Conservation (phyloP, 2,329 filamentous ascomycete genomes). For the Tetracladium maxilliforme region DNA sequence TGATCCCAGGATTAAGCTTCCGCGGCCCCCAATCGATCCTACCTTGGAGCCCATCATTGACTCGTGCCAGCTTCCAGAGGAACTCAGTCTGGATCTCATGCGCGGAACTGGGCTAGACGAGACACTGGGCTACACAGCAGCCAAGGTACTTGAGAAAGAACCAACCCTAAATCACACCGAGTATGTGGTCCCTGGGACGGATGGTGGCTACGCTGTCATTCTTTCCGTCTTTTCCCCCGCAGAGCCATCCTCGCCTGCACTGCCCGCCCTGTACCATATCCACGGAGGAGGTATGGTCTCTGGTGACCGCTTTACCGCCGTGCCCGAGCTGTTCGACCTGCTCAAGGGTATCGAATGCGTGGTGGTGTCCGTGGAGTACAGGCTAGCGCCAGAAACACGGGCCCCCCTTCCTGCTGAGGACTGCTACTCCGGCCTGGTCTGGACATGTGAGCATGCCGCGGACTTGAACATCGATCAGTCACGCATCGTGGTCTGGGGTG, state of each 20-base stretch:
- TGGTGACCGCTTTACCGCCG: constrained; percentile 4
- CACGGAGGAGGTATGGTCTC: constrained; percentile 4
- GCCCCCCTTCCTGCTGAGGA: no score
- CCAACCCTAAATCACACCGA: constrained; percentile 2
- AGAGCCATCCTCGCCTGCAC: constrained; percentile 1
- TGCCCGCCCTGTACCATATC: constrained; percentile 3
- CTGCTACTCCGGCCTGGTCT: no score
- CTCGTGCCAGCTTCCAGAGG: no score
- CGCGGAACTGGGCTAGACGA: no score
- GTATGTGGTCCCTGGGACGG: constrained; percentile 1
- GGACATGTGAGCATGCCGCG: constrained; percentile 18
- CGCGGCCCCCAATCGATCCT: no score
- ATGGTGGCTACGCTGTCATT: constrained; percentile 3
- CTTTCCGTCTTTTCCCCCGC: constrained; percentile 3
- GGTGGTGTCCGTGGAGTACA: background rate
- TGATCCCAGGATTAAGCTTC: no score
- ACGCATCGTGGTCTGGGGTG: constrained; percentile 23
- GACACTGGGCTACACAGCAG: no score
- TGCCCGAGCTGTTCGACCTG: background rate
- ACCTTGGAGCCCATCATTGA: no score
- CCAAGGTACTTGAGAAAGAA: constrained; percentile 2
- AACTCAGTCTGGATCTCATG: no score
- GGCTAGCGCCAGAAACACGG: background rate
- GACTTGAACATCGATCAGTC: constrained; percentile 23
- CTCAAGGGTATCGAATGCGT: constrained; percentile 1